phyloP scores from a whole-genome alignment of 2,329 filamentous ascomycete species.

The Claviceps citrina region DNA sequence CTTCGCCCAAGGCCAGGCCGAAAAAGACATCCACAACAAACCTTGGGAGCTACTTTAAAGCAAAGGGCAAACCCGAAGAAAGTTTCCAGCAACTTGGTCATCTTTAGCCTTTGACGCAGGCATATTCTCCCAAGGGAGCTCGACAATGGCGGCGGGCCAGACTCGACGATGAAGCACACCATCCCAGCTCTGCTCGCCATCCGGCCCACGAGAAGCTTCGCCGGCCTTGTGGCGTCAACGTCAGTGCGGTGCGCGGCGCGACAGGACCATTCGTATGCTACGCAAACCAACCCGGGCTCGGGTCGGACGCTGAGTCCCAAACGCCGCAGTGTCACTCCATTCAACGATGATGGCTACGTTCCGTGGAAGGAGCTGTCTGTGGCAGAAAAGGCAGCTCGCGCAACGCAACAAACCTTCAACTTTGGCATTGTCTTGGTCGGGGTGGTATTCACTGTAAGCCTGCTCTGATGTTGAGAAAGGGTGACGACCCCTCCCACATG shows the following conservation, averaged over 20 bases:
- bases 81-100: not conserved
- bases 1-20: not conserved
- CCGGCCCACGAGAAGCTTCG: conserved; percentile 18
- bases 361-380: conserved; percentile 64
- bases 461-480: no score
- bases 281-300: conserved; percentile 32
- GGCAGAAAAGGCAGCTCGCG: conserved; percentile 65
- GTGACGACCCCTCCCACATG: no score
- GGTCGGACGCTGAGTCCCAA: conserved; percentile 27
- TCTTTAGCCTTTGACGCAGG: no score
- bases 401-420: conserved; percentile 85
- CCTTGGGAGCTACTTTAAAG: not conserved
- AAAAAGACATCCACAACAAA: not conserved
- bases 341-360: conserved; percentile 73
- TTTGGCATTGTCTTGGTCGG: conserved; percentile 63
- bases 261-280: conserved; percentile 36
- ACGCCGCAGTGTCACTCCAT: conserved; percentile 60
- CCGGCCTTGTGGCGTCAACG: conserved; percentile 7
- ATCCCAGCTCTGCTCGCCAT: conserved; percentile 17
- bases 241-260: not conserved
- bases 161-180: conserved; percentile 32
- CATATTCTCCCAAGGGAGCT: not conserved
- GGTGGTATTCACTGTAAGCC: conserved; percentile 58
- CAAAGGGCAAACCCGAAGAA: conserved; percentile 5
- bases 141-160: conserved; percentile 21